Evolutionary conservation across 1,139 yeast species (phyloP), one percentile per base, ranked within the genome.

Genomic region (Saccharomyces pastorianus): DNA sequence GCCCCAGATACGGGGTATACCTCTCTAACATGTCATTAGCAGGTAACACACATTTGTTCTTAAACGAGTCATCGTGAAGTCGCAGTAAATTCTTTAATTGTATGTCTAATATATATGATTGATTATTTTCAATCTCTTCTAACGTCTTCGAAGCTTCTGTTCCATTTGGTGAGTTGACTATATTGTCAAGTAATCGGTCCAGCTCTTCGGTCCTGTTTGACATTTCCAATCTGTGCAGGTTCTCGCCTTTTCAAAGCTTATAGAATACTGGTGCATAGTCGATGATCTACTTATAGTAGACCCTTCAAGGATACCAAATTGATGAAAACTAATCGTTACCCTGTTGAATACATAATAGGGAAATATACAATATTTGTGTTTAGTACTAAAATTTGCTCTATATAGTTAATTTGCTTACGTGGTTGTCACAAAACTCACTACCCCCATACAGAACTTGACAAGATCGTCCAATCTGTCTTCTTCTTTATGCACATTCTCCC

Each of bases 361-460:
- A 17, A 17, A 38, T 38, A 38, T 17, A 38, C 44, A 38, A 17
- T 17, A 13, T 13, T 13, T n/a, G n/a, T 3, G 9, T 28, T 2
- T 17, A 2, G 2, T 46, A 46, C 9, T 26, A 14, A 46, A 11
- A 47, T n/a, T 28, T 14, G 25, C 5, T 13, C 13, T 23, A 38
- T 47, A 23, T 38, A 8, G 29, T 17, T 17, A 17, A 17, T 17
- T 2, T 46, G 51, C 47, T 44, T 55, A 59, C 26, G 59, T 52
- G 26, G 61, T 61, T 20, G 69, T 58, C 5, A 90, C 74, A 64
- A 88, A 85, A 60, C 76, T 80, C 47, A 88, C 74, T 9, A 91
- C 91, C 58, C 96, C 95, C 1, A 95, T 77, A 68, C 96, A 88
- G 71, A 85, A 90, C 66, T 90, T 88, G 29, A 83, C 81, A 57